Evolutionary conservation across 345 rosid species (phyloP), one percentile per base, ranked within the genome.

Genomic region (Populus euphratica): DNA sequence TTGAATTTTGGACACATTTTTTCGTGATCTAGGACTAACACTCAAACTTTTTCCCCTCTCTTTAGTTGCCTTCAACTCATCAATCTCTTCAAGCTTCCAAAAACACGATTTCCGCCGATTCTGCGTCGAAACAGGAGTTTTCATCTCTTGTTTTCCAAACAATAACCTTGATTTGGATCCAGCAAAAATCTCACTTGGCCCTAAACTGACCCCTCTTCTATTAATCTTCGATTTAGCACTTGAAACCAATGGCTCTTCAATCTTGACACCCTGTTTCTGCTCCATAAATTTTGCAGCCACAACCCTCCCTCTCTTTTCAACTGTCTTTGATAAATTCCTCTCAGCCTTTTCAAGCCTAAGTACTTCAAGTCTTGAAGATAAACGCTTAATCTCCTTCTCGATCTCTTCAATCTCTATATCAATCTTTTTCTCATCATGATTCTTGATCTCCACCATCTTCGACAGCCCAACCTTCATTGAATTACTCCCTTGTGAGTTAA

Each of bases 91-190:
- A 23, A 93, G 91, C 85, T 92, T 93, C 80, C 91, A 93, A 80
- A 96, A 93, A 83, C 98, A 96, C 6, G 98, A 93, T 74, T 91
- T 91, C 38, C 99, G 86, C 13, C 98, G 89, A 76, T 74, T 90
- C 89, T 88, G 90, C 73, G 85, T 86, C 8, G 96, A 86, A 73
- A 87, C 79, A 4, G 97, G 94, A 50, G 99, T 90, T 27, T 14
- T 9, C 49, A 86, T 81, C 62, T 85, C 93, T 12, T 83, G 81
- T 80, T 83, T 92, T 14, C 77, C 80, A 27, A 61, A 41, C 5
- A 78, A 31, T 33, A 86, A 84, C 80, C 88, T 78, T 29, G 88
- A 67, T 67, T 84, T 88, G 38, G 79, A 68, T 0, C 87, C 89
- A 10, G 91, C 84, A 76, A 78, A 85, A 13, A 96, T 92, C 90